Evolutionary conservation across 2,329 filamentous ascomycete genomes (phyloP).

Genomic region (Talaromyces sp.): DNA sequence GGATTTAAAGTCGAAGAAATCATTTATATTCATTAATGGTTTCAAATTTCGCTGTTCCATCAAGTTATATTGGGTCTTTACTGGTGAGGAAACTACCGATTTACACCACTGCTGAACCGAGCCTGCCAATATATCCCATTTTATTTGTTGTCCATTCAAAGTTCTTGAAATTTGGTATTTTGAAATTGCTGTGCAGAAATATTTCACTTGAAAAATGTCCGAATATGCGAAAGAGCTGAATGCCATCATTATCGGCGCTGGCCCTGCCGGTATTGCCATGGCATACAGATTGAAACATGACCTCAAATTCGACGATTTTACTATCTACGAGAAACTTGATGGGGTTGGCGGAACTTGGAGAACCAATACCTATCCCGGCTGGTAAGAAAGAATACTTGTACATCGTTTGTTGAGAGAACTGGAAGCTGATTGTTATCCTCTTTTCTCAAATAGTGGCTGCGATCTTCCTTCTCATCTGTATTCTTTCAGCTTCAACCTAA

Average conservation of each 20-base stretch:
- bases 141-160: too few species aligned
- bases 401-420: not conserved
- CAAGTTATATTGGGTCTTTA: too few species aligned
- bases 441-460: constrained; percentile 9
- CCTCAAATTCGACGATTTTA: constrained; percentile 54
- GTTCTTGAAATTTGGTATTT: too few species aligned
- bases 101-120: too few species aligned
- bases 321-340: constrained; percentile 54
- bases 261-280: constrained; percentile 58
- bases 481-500: constrained; percentile 35
- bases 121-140: too few species aligned
- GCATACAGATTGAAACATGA: constrained; percentile 55
- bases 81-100: too few species aligned
- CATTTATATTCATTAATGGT: too few species aligned
- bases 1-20: too few species aligned
- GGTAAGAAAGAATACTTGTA: not conserved
- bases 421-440: not conserved
- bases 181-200: not conserved
- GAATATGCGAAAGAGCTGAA: not conserved
- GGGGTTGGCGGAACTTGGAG: constrained; percentile 61
- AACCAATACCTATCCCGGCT: constrained; percentile 56
- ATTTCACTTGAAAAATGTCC: not conserved
- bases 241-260: constrained; percentile 52
- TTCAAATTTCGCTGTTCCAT: too few species aligned
- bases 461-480: constrained; percentile 29